Conservation (phyloP, 2,329 filamentous ascomycete species). For the Gliomastix tumulicola region DNA sequence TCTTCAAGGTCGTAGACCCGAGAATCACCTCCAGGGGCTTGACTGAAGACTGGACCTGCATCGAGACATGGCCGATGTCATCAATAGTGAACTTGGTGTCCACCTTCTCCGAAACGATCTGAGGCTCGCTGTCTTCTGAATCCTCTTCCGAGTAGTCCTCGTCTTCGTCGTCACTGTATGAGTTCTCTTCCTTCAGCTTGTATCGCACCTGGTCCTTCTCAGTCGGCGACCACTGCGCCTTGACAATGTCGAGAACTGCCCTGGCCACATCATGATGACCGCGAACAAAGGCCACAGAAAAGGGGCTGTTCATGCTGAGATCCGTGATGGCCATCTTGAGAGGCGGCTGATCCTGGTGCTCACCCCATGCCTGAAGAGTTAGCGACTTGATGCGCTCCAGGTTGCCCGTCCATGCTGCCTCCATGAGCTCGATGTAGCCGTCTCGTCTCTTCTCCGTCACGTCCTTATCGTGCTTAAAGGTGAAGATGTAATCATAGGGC, state of each 20-base stretch:
- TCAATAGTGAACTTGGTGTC: constrained; percentile 69
- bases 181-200: constrained; percentile 29
- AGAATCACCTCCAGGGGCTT: constrained; percentile 47
- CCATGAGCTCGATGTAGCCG: constrained; percentile 62
- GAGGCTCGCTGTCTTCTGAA: constrained; percentile 28
- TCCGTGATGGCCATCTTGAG: constrained; percentile 59
- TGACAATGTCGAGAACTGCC: constrained; percentile 62
- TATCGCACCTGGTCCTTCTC: constrained; percentile 46
- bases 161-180: constrained; percentile 28
- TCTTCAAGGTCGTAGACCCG: constrained; percentile 22
- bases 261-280: constrained; percentile 59
- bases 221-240: constrained; percentile 57
- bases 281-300: constrained; percentile 60
- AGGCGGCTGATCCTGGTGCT: constrained; percentile 45
- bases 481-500: constrained; percentile 41
- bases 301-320: constrained; percentile 43
- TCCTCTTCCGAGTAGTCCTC: constrained; percentile 25
- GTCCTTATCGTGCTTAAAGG: constrained; percentile 45
- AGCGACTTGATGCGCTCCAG: constrained; percentile 57
- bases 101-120: constrained; percentile 47
- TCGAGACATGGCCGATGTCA: constrained; percentile 62
- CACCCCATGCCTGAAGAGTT: constrained; percentile 53
- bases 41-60: constrained; percentile 58
- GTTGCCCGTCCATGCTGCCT: constrained; percentile 69
- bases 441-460: constrained; percentile 45